Base-by-base conservation (phyloP, 371 early-diverging fungal genomes). In the Mortierella sp. region DNA sequence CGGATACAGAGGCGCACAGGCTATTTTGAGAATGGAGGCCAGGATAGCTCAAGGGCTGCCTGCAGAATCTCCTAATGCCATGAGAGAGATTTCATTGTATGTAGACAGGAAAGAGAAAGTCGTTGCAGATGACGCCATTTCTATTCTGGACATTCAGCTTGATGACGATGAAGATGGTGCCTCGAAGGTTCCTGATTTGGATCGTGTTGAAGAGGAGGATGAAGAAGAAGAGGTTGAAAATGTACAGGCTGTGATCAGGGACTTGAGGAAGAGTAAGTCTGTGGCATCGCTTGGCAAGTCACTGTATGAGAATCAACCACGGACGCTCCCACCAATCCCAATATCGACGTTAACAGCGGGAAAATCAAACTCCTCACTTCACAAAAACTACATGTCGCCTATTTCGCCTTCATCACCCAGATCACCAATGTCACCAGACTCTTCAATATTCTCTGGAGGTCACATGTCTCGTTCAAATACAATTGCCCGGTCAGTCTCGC, bases 51-150 rank as follows among this genome's bases (percentile, higher is more conserved):
- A 75, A 60, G 80, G 80, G n/a, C 54, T 80, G 62, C 80, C 80
- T 39, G 80, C 80, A 5, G 80, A 80, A 16, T 80, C 80, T 14
- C 80, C 80, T 3, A 72, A 68, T 11, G 39, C 49, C 11, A 67
- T 75, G 75, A 72, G 72, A 26, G 80, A 80, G 45, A 72, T 80
- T 26, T 74, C 74, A 26, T 55, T 80, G 30, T 80, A 80, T 40
- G 72, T 72, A 6, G 75, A 75, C 55, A 68, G 80, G 59, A 75
- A 64, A 37, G 80, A 80, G 40, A 70, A 70, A 35, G 80, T 80
- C 5, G 80, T 80, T 24, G 80, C 80, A 8, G 80, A 80, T 39
- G 80, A 80, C 57, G 80, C 80, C 22, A 80, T 80, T 24, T 80
- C 80, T 3, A 12, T 80, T 14, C 52, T 80, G 52, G 75, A 80